Conservation (phyloP, 116 monocot genomes). For the Zostera marina region DNA sequence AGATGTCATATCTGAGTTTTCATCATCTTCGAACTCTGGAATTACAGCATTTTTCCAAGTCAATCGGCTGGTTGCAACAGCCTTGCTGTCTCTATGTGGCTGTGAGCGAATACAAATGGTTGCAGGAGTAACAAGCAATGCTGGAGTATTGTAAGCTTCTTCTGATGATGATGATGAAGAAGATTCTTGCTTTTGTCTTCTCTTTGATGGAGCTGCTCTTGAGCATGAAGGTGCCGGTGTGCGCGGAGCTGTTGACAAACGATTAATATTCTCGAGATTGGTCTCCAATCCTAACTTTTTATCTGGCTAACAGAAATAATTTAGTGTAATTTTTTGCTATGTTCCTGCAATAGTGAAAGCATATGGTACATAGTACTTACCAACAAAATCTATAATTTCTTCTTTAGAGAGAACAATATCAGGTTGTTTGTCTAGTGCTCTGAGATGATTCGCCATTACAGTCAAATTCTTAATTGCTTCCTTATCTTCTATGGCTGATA, state of each 20-base stretch:
- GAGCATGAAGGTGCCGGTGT: conserved; percentile 39
- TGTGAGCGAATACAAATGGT: conserved; percentile 13
- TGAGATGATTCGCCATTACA: conserved; percentile 40
- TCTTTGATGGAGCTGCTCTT: conserved; percentile 32
- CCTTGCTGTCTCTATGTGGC: conserved; percentile 70
- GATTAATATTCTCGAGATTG: conserved; percentile 18
- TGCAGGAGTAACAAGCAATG: conserved; percentile 18
- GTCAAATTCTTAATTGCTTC: conserved; percentile 48
- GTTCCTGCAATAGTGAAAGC: background rate
- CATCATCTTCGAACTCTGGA: background rate
- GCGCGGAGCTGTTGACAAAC: conserved; percentile 13
- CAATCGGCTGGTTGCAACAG: conserved; percentile 63
- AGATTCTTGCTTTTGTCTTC: conserved; percentile 22
- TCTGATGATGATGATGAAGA: conserved; percentile 20
- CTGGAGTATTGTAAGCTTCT: conserved; percentile 3
- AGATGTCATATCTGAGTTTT: conserved; percentile 6
- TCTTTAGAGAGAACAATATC: conserved; percentile 43
- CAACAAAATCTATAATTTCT: conserved; percentile 20
- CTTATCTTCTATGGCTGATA: conserved; percentile 28
- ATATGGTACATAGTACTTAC: conserved; percentile 13
- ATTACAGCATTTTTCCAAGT: conserved; percentile 2
- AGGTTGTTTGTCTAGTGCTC: conserved; percentile 43
- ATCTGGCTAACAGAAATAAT: conserved; percentile 6
- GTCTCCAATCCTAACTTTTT: conserved; percentile 43
- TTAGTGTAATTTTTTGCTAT: conserved; percentile 3